phyloP scores from a whole-genome alignment of 129 eudicot genomes.

The Pulicaria dysenterica region DNA sequence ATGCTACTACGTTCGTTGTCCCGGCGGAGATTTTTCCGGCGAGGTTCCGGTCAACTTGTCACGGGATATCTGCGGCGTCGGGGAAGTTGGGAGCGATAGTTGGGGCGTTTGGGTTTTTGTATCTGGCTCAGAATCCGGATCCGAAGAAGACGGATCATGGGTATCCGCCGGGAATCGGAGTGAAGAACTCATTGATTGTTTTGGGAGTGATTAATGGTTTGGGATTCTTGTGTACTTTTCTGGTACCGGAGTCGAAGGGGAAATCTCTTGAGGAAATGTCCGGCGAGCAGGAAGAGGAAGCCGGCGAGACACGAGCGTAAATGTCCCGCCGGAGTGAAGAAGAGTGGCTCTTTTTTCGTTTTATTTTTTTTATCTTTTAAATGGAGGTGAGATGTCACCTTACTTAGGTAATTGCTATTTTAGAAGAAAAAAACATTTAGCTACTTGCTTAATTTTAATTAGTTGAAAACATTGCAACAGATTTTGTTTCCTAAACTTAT shows the following conservation, averaged over 20 bases:
- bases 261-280: slow-evolving; percentile 61
- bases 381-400: neutral
- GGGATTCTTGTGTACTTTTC: slow-evolving; percentile 49
- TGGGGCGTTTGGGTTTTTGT: slow-evolving; percentile 65
- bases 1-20: slow-evolving; percentile 57
- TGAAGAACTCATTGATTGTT: slow-evolving; percentile 51
- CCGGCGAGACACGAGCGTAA: slow-evolving; percentile 27
- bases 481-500: neutral
- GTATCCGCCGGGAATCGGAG: slow-evolving; percentile 63
- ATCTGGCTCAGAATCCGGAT: slow-evolving; percentile 53
- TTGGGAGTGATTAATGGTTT: slow-evolving; percentile 42
- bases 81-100: slow-evolving; percentile 61
- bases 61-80: slow-evolving; percentile 62
- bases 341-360: neutral
- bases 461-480: too few relatives aligned
- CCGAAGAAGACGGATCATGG: slow-evolving; percentile 50
- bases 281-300: slow-evolving; percentile 41
- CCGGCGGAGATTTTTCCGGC: slow-evolving; percentile 71
- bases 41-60: slow-evolving; percentile 57
- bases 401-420: neutral
- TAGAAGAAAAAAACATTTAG: neutral
- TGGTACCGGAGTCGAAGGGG: slow-evolving; percentile 62
- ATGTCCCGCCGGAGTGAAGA: neutral
- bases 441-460: neutral
- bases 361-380: neutral